These are phyloP conservation scores for Lentinus tigrinus DNA, from an alignment of 768 basidiomycete species.

Conservation along the genomic window DNA sequence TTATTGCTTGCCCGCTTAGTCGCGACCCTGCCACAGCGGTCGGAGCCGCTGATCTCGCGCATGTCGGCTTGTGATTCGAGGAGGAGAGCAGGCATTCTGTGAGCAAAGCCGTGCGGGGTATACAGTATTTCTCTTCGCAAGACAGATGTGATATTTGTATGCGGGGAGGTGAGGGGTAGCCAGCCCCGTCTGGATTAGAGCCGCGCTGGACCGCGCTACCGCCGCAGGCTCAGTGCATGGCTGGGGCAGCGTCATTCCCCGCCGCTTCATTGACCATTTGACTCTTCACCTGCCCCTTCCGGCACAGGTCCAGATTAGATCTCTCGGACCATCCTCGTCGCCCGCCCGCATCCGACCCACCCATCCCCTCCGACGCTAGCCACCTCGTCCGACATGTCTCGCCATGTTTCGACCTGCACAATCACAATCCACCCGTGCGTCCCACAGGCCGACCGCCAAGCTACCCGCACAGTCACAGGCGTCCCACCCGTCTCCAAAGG, in stretches of 20 bases:
- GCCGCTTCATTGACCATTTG: background rate
- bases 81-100: constrained; percentile 15
- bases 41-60: constrained; percentile 14
- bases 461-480: too few relatives aligned
- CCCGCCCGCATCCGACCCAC: background rate
- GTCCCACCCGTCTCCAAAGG: background rate
- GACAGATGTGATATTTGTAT: background rate
- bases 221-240: background rate
- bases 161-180: background rate
- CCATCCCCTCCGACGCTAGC: background rate
- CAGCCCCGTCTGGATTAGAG: background rate
- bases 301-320: constrained; percentile 12
- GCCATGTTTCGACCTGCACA: too few relatives aligned
- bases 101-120: background rate
- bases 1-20: constrained; percentile 17
- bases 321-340: background rate
- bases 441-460: too few relatives aligned
- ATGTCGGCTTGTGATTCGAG: constrained; percentile 10
- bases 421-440: too few relatives aligned
- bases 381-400: background rate
- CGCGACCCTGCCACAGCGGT: constrained; percentile 5
- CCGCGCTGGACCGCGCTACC: constrained; percentile 8
- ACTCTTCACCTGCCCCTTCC: background rate
- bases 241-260: constrained; percentile 7
- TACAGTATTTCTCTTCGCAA: background rate